Percentiles rank a stretch among this genome's conserved stretches.
These are phyloP conservation scores for Peltaster fructicola DNA, from an alignment of 2,329 filamentous ascomycete species.

Conservation along the genomic window DNA sequence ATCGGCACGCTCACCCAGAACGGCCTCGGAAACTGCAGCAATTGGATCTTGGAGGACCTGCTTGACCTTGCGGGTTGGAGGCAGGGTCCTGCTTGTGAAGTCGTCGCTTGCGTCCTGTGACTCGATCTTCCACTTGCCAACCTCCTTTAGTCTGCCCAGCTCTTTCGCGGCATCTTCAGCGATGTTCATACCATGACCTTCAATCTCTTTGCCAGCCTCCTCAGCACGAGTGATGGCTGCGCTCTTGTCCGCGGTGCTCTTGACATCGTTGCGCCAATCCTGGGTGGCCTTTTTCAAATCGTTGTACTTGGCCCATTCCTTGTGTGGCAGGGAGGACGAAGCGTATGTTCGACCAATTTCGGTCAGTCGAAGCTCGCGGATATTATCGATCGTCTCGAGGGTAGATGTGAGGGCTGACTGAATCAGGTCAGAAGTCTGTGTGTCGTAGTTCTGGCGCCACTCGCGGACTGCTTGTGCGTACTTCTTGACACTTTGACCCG, in stretches of 20 bases:
- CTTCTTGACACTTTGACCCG: constrained; percentile 57
- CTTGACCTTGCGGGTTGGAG: constrained; percentile 23
- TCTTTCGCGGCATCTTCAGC: constrained; percentile 68
- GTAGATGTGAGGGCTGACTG: constrained; percentile 60
- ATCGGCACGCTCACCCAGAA: constrained; percentile 23
- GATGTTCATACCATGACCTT: constrained; percentile 63
- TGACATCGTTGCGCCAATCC: constrained; percentile 70
- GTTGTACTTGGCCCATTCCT: constrained; percentile 93
- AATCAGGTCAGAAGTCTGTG: constrained; percentile 50
- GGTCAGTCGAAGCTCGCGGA: constrained; percentile 68
- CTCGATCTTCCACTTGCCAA: constrained; percentile 67
- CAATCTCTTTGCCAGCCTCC: constrained; percentile 47
- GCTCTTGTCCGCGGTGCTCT: constrained; percentile 57
- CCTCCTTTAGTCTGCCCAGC: constrained; percentile 62
- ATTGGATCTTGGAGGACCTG: constrained; percentile 17
- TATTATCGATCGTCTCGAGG: constrained; percentile 63
- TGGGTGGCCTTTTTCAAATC: constrained; percentile 66
- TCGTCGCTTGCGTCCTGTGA: constrained; percentile 59
- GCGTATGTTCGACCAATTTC: constrained; percentile 90
- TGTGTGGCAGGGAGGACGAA: constrained; percentile 91
- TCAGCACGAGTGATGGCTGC: constrained; percentile 52
- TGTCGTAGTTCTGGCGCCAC: constrained; percentile 58
- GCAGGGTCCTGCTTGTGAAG: constrained; percentile 53
- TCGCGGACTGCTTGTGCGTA: constrained; percentile 58
- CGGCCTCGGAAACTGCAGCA: constrained; percentile 23